Conservation (phyloP, 1,284 basidiomycete genomes). For the Tilletia walkeri region DNA sequence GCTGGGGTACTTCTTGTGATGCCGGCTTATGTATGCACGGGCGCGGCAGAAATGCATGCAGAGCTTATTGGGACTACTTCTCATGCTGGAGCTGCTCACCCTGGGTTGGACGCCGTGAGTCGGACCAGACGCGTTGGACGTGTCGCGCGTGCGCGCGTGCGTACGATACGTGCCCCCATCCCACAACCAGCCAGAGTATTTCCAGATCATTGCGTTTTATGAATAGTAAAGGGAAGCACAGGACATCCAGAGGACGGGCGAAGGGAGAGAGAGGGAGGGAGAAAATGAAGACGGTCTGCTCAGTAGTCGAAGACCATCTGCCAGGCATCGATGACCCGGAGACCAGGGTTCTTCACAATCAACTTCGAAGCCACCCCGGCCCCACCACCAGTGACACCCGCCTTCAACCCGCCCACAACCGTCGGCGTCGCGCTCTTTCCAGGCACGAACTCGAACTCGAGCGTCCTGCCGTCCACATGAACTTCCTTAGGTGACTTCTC, state of each 20-base stretch:
- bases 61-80: too few relatives aligned
- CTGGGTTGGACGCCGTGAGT: too few relatives aligned
- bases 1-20: too few relatives aligned
- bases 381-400: not conserved
- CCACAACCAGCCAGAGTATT: too few relatives aligned
- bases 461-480: constrained; percentile 24
- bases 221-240: not conserved
- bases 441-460: constrained; percentile 15
- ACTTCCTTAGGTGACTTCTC: constrained; percentile 33
- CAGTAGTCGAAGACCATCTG: constrained; percentile 11
- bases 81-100: too few relatives aligned
- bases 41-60: too few relatives aligned
- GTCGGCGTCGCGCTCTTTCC: not conserved
- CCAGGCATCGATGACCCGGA: constrained; percentile 15
- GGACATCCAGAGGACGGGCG: not conserved
- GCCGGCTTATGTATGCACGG: too few relatives aligned
- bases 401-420: not conserved
- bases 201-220: too few relatives aligned
- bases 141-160: too few relatives aligned
- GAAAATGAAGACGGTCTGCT: not conserved
- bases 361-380: constrained; percentile 6
- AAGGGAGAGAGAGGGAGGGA: not conserved
- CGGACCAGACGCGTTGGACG: too few relatives aligned
- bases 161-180: too few relatives aligned
- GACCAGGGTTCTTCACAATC: constrained; percentile 6